These are phyloP conservation scores for Cercospora berteroae DNA, from an alignment of 2,329 filamentous ascomycete genomes.

Conservation along the genomic window DNA sequence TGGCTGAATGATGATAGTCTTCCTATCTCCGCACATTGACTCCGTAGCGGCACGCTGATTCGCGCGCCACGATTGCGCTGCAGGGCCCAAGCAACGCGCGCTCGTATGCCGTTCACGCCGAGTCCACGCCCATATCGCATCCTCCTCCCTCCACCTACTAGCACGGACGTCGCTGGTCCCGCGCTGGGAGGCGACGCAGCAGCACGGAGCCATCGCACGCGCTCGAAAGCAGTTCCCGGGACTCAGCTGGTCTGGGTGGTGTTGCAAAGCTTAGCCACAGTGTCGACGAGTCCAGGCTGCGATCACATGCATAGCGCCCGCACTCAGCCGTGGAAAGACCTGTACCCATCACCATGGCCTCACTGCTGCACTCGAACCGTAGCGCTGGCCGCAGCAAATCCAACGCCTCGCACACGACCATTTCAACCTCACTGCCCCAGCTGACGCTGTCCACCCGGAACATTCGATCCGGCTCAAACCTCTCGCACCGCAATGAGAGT, in stretches of 20 bases:
- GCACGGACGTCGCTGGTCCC: not conserved
- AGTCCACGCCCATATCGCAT: not conserved
- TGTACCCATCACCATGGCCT: constrained; percentile 10
- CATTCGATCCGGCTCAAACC: constrained; percentile 16
- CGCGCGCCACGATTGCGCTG: not conserved
- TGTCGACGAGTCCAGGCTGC: constrained; percentile 4
- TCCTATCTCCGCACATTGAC: not conserved
- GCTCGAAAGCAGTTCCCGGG: not conserved
- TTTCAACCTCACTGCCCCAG: constrained; percentile 15
- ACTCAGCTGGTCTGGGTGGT: not conserved
- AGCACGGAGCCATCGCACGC: not conserved
- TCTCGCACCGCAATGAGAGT: constrained; percentile 6
- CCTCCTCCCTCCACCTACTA: not conserved
- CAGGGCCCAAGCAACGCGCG: not conserved
- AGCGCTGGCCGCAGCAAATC: constrained; percentile 26
- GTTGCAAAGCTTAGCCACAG: not conserved
- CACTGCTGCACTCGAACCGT: constrained; percentile 14
- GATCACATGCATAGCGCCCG: constrained; percentile 7
- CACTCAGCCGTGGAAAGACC: not conserved
- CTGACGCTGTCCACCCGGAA: constrained; percentile 20
- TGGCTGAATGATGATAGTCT: not conserved
- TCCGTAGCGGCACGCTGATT: not conserved
- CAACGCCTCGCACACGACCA: constrained; percentile 5
- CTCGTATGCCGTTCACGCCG: not conserved
- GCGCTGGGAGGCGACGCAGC: not conserved